Conservation (phyloP, 768 basidiomycete species). For the Coprinopsis strossmayeri region DNA sequence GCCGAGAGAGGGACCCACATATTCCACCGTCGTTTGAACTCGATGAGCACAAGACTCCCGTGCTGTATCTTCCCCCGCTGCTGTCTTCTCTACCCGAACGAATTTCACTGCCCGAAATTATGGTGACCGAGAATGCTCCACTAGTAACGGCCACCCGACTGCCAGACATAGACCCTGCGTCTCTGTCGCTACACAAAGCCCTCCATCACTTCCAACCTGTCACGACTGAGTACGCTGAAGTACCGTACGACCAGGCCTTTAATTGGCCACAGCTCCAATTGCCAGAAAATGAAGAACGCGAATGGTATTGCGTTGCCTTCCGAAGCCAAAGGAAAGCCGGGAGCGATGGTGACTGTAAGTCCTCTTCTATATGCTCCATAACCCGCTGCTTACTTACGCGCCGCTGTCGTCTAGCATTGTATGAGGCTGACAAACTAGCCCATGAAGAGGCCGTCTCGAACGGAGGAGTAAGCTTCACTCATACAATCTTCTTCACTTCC, state of each 20-base stretch:
- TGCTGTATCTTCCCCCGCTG: slow-evolving; percentile 81
- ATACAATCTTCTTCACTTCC: not conserved
- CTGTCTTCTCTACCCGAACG: slow-evolving; percentile 65
- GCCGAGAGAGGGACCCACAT: slow-evolving; percentile 44
- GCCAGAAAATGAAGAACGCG: slow-evolving; percentile 64
- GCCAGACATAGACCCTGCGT: slow-evolving; percentile 81
- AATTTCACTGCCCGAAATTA: slow-evolving; percentile 22
- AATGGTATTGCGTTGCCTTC: slow-evolving; percentile 94
- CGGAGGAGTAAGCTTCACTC: slow-evolving; percentile 64
- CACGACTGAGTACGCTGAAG: slow-evolving; percentile 51
- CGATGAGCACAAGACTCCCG: slow-evolving; percentile 30
- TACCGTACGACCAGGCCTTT: slow-evolving; percentile 71
- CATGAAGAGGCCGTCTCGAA: slow-evolving; percentile 91
- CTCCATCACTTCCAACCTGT: slow-evolving; percentile 69
- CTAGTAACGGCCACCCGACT: slow-evolving; percentile 66
- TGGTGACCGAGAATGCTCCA: slow-evolving; percentile 22
- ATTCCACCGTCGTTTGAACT: slow-evolving; percentile 44
- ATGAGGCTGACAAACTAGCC: slow-evolving; percentile 80
- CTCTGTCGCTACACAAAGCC: slow-evolving; percentile 80
- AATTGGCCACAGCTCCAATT: slow-evolving; percentile 77
- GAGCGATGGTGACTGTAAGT: slow-evolving; percentile 60
- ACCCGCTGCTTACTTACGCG: not conserved
- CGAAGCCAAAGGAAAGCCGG: slow-evolving; percentile 68
- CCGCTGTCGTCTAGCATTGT: slow-evolving; percentile 45
- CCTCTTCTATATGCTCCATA: slow-evolving; percentile 4